Evolutionary conservation across 1,284 basidiomycete genomes (phyloP).

Genomic region (Sparassis latifolia): DNA sequence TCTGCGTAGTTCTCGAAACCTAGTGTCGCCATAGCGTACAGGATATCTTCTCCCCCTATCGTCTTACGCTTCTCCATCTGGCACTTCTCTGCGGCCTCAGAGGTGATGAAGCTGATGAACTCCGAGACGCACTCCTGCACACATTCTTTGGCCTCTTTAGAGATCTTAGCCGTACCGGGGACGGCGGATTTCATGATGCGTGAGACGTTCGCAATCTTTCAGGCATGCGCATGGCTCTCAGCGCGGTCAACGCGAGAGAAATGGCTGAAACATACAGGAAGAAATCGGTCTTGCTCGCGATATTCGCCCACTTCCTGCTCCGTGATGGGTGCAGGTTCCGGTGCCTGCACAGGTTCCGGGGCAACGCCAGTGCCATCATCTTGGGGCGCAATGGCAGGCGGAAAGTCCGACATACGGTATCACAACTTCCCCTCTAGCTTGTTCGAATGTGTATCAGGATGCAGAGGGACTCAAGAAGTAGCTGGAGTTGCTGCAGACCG

Average conservation of each 20-base stretch:
- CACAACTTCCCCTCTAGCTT: neutral
- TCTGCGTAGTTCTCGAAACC: constrained; percentile 96
- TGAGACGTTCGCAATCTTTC: constrained; percentile 89
- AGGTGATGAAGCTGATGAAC: constrained; percentile 93
- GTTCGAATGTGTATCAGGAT: neutral
- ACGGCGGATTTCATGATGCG: constrained; percentile 92
- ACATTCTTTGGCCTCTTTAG: constrained; percentile 95
- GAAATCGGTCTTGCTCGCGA: constrained; percentile 85
- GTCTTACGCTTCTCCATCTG: constrained; percentile 82
- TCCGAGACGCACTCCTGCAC: constrained; percentile 96
- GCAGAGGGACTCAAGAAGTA: too few relatives aligned
- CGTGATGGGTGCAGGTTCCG: constrained; percentile 68
- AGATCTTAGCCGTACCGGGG: constrained; percentile 90
- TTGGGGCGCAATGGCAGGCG: constrained; percentile 48
- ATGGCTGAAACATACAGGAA: constrained; percentile 57
- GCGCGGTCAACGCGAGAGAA: constrained; percentile 2
- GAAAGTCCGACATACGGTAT: constrained; percentile 41
- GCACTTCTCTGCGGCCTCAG: constrained; percentile 85
- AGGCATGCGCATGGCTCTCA: neutral
- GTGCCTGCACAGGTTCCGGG: constrained; percentile 38
- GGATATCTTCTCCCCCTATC: constrained; percentile 87
- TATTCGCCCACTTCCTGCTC: constrained; percentile 90
- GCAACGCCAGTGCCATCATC: constrained; percentile 37
- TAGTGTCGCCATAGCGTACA: constrained; percentile 82
- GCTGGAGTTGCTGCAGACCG: too few relatives aligned